Percentiles rank a stretch among this genome's conserved stretches.
These are phyloP conservation scores for Artemisia annua DNA, from an alignment of 129 eudicot genomes.

Conservation along the genomic window DNA sequence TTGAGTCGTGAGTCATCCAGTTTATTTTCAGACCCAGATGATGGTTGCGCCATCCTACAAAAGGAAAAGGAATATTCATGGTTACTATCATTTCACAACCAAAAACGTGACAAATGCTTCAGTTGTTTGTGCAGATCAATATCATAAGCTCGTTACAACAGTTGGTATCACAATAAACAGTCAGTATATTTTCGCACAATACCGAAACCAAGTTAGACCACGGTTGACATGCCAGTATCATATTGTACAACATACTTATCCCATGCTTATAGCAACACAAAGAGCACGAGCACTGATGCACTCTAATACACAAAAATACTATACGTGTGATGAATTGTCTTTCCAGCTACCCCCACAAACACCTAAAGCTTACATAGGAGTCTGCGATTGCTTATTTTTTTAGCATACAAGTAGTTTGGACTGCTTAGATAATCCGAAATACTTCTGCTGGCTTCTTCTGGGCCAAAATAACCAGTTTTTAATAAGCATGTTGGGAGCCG, in stretches of 20 bases:
- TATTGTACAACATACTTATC: conserved; percentile 17
- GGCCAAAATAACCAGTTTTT: too few relatives aligned
- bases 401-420: too few relatives aligned
- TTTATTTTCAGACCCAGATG: conserved; percentile 32
- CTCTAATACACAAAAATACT: neutral
- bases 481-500: too few relatives aligned
- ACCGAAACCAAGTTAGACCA: conserved; percentile 18
- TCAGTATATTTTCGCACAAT: conserved; percentile 2
- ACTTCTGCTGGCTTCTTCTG: too few relatives aligned
- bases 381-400: too few relatives aligned
- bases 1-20: conserved; percentile 4
- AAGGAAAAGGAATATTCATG: neutral
- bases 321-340: neutral
- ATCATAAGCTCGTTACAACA: conserved; percentile 18
- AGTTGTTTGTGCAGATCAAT: conserved; percentile 5
- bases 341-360: neutral
- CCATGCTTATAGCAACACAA: neutral
- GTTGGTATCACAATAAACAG: conserved; percentile 5
- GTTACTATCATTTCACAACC: conserved; percentile 13
- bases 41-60: conserved; percentile 28
- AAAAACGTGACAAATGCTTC: neutral
- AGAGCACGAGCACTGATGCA: conserved; percentile 8
- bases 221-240: conserved; percentile 2
- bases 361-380: neutral
- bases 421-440: too few relatives aligned